Evolutionary conservation across 2,329 filamentous ascomycete genomes (phyloP), one percentile per base, ranked within the genome.

Genomic region (Cladobotryum mycophilum): DNA sequence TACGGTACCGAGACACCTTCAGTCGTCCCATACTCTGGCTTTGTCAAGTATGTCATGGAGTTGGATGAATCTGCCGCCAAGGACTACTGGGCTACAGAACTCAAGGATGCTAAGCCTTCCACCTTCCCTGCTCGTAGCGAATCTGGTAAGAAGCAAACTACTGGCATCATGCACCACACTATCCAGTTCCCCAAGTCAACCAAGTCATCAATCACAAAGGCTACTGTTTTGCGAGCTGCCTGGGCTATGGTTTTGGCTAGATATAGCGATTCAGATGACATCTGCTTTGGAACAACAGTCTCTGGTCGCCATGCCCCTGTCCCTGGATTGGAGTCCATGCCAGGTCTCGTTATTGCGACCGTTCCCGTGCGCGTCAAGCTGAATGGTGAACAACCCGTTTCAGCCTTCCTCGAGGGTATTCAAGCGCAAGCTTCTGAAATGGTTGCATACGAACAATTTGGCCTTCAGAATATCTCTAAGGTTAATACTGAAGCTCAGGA

Each of bases 251-350:
- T 52, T 2, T 11, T 52, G 13, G 50, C 50, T 34, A 30, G 45
- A 37, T 51, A 54, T 41, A 49, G 55, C 14, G 51, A 45, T 14
- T 34, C 20, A 34, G 49, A 51, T 17, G 54, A 52, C 18, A 42
- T 62, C 3, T 18, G 57, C 6, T 54, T 54, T 36, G 52, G 52
- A 33, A 45, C 36, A 15, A 53, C 53, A 1, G 49, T 59, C 11
- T 57, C 56, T 15, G 53, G 57, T 20, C 50, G 57, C 8, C 47
- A 57, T 3, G 52, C 56, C 20, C 43, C 52, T 15, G 34, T 45
- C 1, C 34, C 43, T 34, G 50, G 45, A 7, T 15, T 45, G n/a
- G 42, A 45, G 14, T 4, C 13, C 8, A 15, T 45, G 42, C n/a
- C 20, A 7, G 20, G 42, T 14, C 42, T 22, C 4, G 33, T 35